Evolutionary conservation across 805 yeast genomes (phyloP), one percentile per base, ranked within the genome.

Genomic region (Candida maris): DNA sequence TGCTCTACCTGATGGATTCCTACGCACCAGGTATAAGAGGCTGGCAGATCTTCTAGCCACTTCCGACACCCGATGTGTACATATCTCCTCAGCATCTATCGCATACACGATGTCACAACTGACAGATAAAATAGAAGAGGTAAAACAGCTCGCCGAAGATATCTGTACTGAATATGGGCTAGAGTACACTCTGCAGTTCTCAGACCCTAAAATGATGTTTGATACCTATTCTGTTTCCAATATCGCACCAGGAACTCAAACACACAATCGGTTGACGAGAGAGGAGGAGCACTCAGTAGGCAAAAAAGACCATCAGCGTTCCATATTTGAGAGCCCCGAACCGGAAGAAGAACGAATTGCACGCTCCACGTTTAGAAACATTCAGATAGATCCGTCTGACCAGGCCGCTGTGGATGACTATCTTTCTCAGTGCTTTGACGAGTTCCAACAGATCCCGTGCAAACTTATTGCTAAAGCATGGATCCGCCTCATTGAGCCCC

Each of bases 401-500:
- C 33, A 42, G n/a, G 27, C 37, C 4, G 38, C 38, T 5, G 55
- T 57, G 18, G 48, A 49, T 21, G 45, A 42, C 14, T 56, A 52
- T 32, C 44, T 62, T 1, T 42, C 32, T 15, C 51, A 49, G 16
- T 57, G 65, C 19, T 62, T 70, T 35, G 63, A 59, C 20, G 59
- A 55, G 24, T 49, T 75, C 28, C 71, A 70, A 47, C 85, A 79
- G 46, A 48, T 68, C 1, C 61, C 68, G 1, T 84, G 93, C 54
- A 81, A 81, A 42, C 46, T 62, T 4, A 57, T 84, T 6, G 80
- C 85, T 5, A 83, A 81, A 51, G 64, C 70, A 8, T 82, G 88
- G 87, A 80, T 84, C 30, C 73, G 70, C 46, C 56, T 64, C 1
- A 64, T 81, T 12, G 87, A 81, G 49, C 89, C 91, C 2, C 66